Base-by-base conservation (phyloP, 192 early-diverging fungal species). In the Allomyces macrogynus region DNA sequence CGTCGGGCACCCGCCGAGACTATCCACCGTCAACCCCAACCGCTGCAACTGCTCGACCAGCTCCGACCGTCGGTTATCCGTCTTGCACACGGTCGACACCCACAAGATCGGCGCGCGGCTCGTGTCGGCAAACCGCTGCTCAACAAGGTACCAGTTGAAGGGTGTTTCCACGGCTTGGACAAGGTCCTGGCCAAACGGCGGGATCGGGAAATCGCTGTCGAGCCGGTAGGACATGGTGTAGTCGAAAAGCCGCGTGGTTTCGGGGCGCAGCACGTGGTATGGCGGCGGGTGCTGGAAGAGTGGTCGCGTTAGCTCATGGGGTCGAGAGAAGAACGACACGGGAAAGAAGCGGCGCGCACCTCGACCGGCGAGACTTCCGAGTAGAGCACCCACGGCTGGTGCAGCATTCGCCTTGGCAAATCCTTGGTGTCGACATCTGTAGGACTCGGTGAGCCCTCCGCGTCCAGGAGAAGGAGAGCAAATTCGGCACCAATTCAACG, bases 301-400 rank as follows among this genome's bases (percentile, higher is more conserved):
- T 40, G 7, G 32, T 7, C 32, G 3, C 32, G 32, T 40, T 40
- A 40, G 32, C 3, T 40, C 32, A 8, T 40, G 32, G 7, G 8
- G 3, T 40, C 32, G 0, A 40, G 7, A 40, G 32, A 40, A 40
- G 32, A 40, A 40, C 32, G 3, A 8, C 5, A 40, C 32, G 32
- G 32, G 32, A 40, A 40, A 8, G n/a, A 40, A 8, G 3, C 32
- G 32, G 7, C 7, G 32, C 16, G 49, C 20, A 57, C 49, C 49
- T 57, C 49, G 49, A 57, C 49, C 20, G 49, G 49, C 16, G 49
- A 57, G 12, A 57, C 49, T 57, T 57, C 49, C 49, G 49, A 57
- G 49, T 57, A 57, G 16, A 57, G 49, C 49, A 57, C 49, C 49
- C 49, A 57, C 49, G 49, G 49, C 49, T 57, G 49, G 49, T 57